phyloP scores from a whole-genome alignment of 2,329 filamentous ascomycete species.

The Alternaria arbusti region DNA sequence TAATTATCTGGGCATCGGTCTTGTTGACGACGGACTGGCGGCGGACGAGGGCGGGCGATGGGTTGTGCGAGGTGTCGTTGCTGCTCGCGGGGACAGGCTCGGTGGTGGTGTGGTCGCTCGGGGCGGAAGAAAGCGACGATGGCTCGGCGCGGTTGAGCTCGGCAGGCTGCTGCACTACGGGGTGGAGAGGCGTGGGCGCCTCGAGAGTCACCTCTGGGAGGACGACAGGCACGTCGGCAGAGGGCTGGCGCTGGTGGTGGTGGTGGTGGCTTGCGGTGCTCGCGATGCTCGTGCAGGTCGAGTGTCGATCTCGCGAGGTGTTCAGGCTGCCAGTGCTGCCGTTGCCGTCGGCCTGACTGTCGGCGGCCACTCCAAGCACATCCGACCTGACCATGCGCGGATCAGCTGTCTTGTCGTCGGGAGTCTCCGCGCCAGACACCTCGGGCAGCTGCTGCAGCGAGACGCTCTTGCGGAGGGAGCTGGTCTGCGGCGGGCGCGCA shows the following conservation, averaged over 20 bases:
- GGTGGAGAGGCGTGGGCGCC: conserved; percentile 42
- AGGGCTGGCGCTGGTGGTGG: conserved; percentile 13
- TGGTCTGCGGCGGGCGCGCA: conserved; percentile 7
- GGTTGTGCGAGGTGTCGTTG: conserved; percentile 27
- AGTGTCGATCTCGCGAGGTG: conserved; percentile 26
- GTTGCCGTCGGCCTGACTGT: conserved; percentile 20
- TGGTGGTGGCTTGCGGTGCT: conserved; percentile 17
- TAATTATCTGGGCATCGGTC: conserved; percentile 55
- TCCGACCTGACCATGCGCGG: conserved; percentile 35
- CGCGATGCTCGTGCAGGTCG: conserved; percentile 14
- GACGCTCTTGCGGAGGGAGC: conserved; percentile 36
- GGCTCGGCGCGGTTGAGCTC: conserved; percentile 14
- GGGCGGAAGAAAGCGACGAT: conserved; percentile 18
- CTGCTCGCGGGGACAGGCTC: conserved; percentile 12
- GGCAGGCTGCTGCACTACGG: conserved; percentile 22
- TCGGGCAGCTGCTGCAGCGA: conserved; percentile 43
- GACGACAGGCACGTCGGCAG: conserved; percentile 19
- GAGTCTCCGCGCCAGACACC: conserved; percentile 14
- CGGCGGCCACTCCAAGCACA: conserved; percentile 25
- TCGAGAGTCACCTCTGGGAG: conserved; percentile 41
- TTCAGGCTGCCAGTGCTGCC: conserved; percentile 14
- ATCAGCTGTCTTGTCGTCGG: conserved; percentile 13
- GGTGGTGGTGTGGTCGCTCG: conserved; percentile 11
- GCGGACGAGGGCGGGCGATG: conserved; percentile 52
- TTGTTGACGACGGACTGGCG: conserved; percentile 49